Conservation (phyloP, 768 basidiomycete genomes). For the Hysterangium stoloniferum region DNA sequence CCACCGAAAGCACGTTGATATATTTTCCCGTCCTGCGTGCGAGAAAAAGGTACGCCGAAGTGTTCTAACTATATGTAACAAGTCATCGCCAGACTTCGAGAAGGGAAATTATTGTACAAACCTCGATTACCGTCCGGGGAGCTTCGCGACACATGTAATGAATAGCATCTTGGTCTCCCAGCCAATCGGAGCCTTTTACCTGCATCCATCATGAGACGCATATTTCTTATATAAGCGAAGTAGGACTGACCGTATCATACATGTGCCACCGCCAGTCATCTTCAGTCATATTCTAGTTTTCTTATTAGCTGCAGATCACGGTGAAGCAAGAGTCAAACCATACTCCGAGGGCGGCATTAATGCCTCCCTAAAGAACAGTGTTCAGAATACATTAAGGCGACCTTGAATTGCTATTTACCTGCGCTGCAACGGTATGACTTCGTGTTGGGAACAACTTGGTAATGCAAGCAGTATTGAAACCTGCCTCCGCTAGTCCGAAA, state of each 20-base stretch:
- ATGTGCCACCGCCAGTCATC: conserved; percentile 99
- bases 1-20: conserved; percentile 99
- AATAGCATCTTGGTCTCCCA: conserved; percentile 98
- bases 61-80: conserved; percentile 75
- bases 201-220: conserved; percentile 24
- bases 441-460: conserved; percentile 98
- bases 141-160: conserved; percentile 99
- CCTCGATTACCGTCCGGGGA: conserved; percentile 89
- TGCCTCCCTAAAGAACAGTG: conserved; percentile 64
- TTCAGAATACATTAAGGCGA: background rate
- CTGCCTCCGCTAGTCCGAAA: conserved; percentile 96
- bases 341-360: conserved; percentile 94
- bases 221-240: background rate
- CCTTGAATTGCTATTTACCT: conserved; percentile 40
- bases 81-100: conserved; percentile 3
- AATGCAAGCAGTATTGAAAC: conserved; percentile 98
- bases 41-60: conserved; percentile 96
- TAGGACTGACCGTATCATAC: conserved; percentile 76
- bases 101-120: conserved; percentile 22
- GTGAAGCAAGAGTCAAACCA: background rate
- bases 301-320: conserved; percentile 20
- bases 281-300: conserved; percentile 89
- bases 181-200: conserved; percentile 99
- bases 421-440: conserved; percentile 97
- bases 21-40: conserved; percentile 98